Evolutionary conservation across 352 stramenopile species (phyloP), one percentile per base, ranked within the genome.

Genomic region (Pythium insidiosum): DNA sequence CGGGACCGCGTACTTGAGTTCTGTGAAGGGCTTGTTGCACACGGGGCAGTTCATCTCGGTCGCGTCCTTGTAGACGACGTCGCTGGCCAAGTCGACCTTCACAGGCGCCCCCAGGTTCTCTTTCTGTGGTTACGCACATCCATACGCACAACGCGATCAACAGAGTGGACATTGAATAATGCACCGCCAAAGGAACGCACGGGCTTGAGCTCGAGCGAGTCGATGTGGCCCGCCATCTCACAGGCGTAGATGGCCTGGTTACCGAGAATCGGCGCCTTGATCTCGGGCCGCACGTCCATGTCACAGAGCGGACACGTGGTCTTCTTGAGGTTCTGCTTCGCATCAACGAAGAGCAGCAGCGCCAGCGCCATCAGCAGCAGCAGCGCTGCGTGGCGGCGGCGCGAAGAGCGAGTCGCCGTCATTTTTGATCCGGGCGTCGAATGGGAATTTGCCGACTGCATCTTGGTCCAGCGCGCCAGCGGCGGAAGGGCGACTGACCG

Each of bases 161-260:
- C 26, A 5, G 7, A 5, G 24, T 13, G 11, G 21, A 41, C 22
- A 24, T 12, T 21, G 21, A 33, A 28, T 21, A 19, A 18, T 13
- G 16, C 12, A 22, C 25, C 4, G 10, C 23, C 23, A 36, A 10
- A 18, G 25, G 24, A 30, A 35, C 65, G 39, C 43, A 90, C 78
- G 35, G 79, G 76, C 43, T 88, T 58, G 57, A 87, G 82, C 57
- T 80, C 67, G 50, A 92, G 68, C 41, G 68, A 63, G 54, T 92
- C 73, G 34, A 92, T 55, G 34, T 56, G 73, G 39, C 16, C 61
- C 0, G 78, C 71, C 79, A 92, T 92, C 40, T 76, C 76, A 47
- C 79, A 91, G 30, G 76, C 69, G 60, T 84, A 88, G 42, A 92
- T 53, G 23, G 54, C 61, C 61, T 92, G 79, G 16, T 73, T 74